Evolutionary conservation across 2,329 filamentous ascomycete genomes (phyloP).

Genomic region (Colletotrichum orchidophilum): DNA sequence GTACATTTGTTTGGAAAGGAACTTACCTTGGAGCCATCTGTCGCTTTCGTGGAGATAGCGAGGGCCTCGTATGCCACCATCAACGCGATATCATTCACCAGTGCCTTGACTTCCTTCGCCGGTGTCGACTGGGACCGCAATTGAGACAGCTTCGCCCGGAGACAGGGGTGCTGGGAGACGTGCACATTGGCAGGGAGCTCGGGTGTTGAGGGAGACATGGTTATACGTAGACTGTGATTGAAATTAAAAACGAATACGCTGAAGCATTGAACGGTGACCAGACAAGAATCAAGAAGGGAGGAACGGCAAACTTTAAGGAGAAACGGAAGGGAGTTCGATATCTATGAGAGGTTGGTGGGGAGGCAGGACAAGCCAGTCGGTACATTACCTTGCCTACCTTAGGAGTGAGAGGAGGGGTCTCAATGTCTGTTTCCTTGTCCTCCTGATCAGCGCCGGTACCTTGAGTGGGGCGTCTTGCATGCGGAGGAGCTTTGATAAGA

Average conservation of each 20-base stretch:
- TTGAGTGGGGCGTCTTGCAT: slow-evolving; percentile 28
- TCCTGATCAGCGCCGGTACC: slow-evolving; percentile 32
- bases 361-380: neutral
- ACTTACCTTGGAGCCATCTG: slow-evolving; percentile 69
- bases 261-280: neutral
- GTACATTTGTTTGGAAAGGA: neutral
- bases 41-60: slow-evolving; percentile 65
- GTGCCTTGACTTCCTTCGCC: slow-evolving; percentile 78
- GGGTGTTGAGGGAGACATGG: slow-evolving; percentile 45
- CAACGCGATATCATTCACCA: slow-evolving; percentile 87
- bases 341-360: slow-evolving; percentile 12
- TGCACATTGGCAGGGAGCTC: slow-evolving; percentile 71
- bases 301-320: slow-evolving; percentile 15
- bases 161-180: slow-evolving; percentile 85
- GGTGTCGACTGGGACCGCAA: slow-evolving; percentile 78
- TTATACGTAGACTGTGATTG: slow-evolving; percentile 3
- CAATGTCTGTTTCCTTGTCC: slow-evolving; percentile 28
- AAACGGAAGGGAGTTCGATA: neutral
- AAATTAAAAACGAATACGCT: neutral
- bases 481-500: slow-evolving; percentile 32
- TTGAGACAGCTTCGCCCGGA: slow-evolving; percentile 88
- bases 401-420: slow-evolving; percentile 20
- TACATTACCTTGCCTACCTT: neutral
- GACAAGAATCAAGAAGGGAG: neutral
- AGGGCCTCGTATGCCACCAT: slow-evolving; percentile 87